Evolutionary conservation across 768 basidiomycete genomes (phyloP).

Genomic region (Boletus fagicola): DNA sequence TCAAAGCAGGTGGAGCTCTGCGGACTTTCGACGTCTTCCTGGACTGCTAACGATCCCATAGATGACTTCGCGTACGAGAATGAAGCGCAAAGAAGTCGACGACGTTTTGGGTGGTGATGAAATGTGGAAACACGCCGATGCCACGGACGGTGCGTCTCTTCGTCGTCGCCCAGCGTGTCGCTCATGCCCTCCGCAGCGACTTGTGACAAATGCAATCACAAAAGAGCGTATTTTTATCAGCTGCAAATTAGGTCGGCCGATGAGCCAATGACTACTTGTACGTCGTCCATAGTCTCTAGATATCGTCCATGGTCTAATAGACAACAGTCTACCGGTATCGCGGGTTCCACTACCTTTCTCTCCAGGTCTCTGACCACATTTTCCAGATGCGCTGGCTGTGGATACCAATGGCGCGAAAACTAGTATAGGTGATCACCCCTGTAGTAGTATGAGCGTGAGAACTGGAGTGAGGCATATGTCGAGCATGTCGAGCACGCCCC

Average conservation of each 20-base stretch:
- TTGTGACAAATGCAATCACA: slow-evolving; percentile 79
- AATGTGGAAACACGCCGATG: slow-evolving; percentile 92
- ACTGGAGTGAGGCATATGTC: slow-evolving; percentile 4
- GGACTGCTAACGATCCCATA: slow-evolving; percentile 28
- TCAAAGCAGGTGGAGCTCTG: slow-evolving; percentile 22
- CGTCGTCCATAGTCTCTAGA: slow-evolving; percentile 5
- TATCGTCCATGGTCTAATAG: slow-evolving; percentile 3
- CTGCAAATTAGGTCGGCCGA: slow-evolving; percentile 93
- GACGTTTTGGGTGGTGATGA: slow-evolving; percentile 95
- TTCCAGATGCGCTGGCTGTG: slow-evolving; percentile 58
- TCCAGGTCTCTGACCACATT: background rate
- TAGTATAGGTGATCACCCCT: slow-evolving; percentile 24
- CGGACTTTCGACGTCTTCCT: background rate
- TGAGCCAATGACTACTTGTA: slow-evolving; percentile 74
- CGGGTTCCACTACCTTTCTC: background rate
- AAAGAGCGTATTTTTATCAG: slow-evolving; percentile 90
- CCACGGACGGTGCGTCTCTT: slow-evolving; percentile 60
- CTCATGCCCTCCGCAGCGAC: slow-evolving; percentile 37
- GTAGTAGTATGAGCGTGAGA: slow-evolving; percentile 23
- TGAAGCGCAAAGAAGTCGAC: slow-evolving; percentile 89
- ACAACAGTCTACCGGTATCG: slow-evolving; percentile 59
- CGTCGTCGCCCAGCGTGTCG: background rate
- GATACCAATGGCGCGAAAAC: slow-evolving; percentile 71
- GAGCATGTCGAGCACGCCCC: slow-evolving; percentile 22
- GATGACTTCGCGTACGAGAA: slow-evolving; percentile 88